phyloP scores from a whole-genome alignment of 2,329 filamentous ascomycete species.

The Cercospora sp. region DNA sequence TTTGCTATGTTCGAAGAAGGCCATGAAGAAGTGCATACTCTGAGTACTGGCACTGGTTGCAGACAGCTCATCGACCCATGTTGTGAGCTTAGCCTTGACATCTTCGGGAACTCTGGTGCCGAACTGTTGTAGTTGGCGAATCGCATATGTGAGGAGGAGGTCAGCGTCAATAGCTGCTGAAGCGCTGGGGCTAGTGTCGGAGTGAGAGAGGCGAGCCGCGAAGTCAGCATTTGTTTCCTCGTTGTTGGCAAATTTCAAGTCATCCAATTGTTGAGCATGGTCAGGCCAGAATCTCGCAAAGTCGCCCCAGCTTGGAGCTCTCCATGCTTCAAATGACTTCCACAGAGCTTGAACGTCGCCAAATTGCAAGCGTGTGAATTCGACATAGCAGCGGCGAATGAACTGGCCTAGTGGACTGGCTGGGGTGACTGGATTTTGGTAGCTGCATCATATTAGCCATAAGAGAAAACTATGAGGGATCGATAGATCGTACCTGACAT shows the following conservation, averaged over 20 bases:
- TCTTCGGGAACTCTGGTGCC: slow-evolving; percentile 76
- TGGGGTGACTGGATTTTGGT: slow-evolving; percentile 55
- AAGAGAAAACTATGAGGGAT: background rate
- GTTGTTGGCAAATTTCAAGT: background rate
- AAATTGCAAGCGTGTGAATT: slow-evolving; percentile 79
- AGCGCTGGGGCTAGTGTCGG: background rate
- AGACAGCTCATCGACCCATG: slow-evolving; percentile 33
- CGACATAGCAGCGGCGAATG: slow-evolving; percentile 72
- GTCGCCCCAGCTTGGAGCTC: slow-evolving; percentile 68
- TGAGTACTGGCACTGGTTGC: slow-evolving; percentile 31
- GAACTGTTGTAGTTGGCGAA: slow-evolving; percentile 80
- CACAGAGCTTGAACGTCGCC: slow-evolving; percentile 76
- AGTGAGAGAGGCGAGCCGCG: background rate
- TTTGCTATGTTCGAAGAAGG: slow-evolving; percentile 87
- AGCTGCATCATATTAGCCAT: background rate
- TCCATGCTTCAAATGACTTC: slow-evolving; percentile 78
- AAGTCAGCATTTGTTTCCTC: background rate
- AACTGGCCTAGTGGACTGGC: slow-evolving; percentile 82
- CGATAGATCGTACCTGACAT: background rate
- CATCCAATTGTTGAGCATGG: slow-evolving; percentile 30
- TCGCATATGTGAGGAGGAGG: slow-evolving; percentile 76
- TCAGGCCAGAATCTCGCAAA: slow-evolving; percentile 59
- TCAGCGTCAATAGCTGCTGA: slow-evolving; percentile 35
- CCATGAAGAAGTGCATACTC: slow-evolving; percentile 39
- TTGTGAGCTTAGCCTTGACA: slow-evolving; percentile 68